Evolutionary conservation across 148 eudicot species (phyloP), one percentile per base, ranked within the genome.

Genomic region (Fagopyrum homotropicum): DNA sequence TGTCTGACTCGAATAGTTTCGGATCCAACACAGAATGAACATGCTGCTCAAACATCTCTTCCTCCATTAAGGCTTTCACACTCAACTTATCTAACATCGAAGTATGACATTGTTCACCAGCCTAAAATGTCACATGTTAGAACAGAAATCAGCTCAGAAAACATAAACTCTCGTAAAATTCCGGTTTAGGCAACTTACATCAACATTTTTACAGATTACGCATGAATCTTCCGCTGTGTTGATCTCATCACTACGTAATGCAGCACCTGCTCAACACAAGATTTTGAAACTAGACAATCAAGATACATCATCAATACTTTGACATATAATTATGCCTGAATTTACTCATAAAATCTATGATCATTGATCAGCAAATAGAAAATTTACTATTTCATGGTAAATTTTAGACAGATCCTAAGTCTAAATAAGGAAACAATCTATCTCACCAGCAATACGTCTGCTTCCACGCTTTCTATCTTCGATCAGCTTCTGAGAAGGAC

Each of bases 41-140:
- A 12, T 40, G 45, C 35, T 66, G 75, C 79, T 88, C 96, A 11
- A 78, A 63, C 97, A 92, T 95, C 78, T 92, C 99, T 81, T 90
- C 98, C 79, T 85, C 91, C 97, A 96, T 90, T 48, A 96, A 87
- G 66, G 87, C 88, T 85, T 92, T 92, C 61, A 96, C 93, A 80
- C 97, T 90, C 76, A 84, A 79, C 80, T 87, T 88, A 22, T 77
- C 71, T 40, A 66, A 35, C 9, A 9, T 15, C 30, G 45, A 7
- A 14, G 17, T 66, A 12, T 66, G 46, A 15, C 15, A 66, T 6
- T 14, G 46, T 88, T 93, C 87, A 73, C 69, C 77, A 60, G 55
- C 52, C 46, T 75, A 45, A 26, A 66, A 50, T 46, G 35, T 70
- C 51, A 26, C 46, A 64, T 4, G 43, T 46, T 29, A 70, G 19